Percentiles rank a stretch among this genome's conserved stretches.
These are phyloP conservation scores for Leptographium wingfieldii DNA, from an alignment of 2,329 filamentous ascomycete genomes.

Conservation along the genomic window DNA sequence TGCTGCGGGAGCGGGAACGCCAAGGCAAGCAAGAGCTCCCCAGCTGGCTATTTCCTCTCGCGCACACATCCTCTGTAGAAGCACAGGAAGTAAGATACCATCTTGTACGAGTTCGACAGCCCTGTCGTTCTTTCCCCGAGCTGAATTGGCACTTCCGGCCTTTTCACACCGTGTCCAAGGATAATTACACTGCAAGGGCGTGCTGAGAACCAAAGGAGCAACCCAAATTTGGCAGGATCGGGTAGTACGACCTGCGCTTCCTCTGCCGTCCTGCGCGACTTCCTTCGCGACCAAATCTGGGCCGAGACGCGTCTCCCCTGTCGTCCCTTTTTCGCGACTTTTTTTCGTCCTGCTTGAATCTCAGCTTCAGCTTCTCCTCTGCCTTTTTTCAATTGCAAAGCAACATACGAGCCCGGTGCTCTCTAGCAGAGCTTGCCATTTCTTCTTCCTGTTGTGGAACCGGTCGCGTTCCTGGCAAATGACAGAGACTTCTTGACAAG, in stretches of 20 bases:
- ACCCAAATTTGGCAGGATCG: background rate
- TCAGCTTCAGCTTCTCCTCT: background rate
- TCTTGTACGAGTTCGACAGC: too few relatives aligned
- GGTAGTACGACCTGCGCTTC: background rate
- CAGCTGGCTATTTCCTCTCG: background rate
- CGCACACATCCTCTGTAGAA: background rate
- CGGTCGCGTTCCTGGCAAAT: background rate
- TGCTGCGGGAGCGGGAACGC: slow-evolving; percentile 8
- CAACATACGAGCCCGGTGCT: background rate
- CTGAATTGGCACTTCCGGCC: background rate
- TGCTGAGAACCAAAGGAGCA: background rate
- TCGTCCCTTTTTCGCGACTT: background rate
- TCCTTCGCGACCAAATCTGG: background rate
- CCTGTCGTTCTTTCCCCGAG: background rate
- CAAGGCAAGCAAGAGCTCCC: slow-evolving; percentile 1
- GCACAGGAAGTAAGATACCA: background rate
- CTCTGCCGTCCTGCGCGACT: background rate
- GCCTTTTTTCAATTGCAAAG: background rate
- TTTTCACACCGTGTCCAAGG: background rate
- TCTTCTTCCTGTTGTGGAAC: background rate
- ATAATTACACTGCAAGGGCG: background rate
- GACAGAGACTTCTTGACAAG: background rate
- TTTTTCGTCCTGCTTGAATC: background rate
- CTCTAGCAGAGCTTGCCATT: background rate
- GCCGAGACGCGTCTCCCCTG: background rate